Base-by-base conservation (phyloP, 768 basidiomycete species). In the Clitopilus hobsonii region DNA sequence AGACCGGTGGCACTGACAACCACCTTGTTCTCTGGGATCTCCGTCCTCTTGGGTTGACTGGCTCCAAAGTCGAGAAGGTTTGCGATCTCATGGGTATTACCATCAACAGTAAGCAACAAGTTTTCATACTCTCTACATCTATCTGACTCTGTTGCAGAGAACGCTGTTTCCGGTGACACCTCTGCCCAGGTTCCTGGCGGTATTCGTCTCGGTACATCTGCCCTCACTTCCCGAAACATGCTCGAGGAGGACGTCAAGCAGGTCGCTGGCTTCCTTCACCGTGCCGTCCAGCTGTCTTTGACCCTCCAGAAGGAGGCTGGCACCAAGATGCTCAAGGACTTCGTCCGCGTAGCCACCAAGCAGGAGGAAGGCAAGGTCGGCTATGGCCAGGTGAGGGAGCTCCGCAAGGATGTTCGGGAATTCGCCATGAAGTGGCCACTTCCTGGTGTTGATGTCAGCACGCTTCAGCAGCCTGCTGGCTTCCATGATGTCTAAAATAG, bases 1-100 rank as follows among this genome's bases (percentile, higher is more conserved):
- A 98, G 77, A 98, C 96, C 13, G 86, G 82, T 55, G 97, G 97
- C 56, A 95, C 94, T 16, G 97, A 98, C 71, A 98, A 92, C 80
- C 97, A 99, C 72, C 85, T 98, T 60, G 87, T 98, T 49, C 88
- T 99, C 49, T 98, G 95, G 96, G 97, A 98, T 67, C 83, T 98
- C 58, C 85, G 97, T 29, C 97, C 97, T 26, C 80, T 97, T 59
- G 90, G 92, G 49, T 76, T 98, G 67, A 98, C 97, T n/a, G 97
- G 97, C 50, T 91, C 88, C 78, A 98, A 98, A 75, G 86, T 99
- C 55, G 96, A 98, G 80, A 98, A 97, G 80, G 84, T 99, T 62
- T 97, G 97, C 71, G 96, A 98, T 69, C 80, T 97, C 51, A 85
- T 93, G 71, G 93, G 93, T 56, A 97, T 98, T 69, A 98, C 95